Base-by-base conservation (phyloP, 2,329 filamentous ascomycete species). In the Botrytis sinoallii region DNA sequence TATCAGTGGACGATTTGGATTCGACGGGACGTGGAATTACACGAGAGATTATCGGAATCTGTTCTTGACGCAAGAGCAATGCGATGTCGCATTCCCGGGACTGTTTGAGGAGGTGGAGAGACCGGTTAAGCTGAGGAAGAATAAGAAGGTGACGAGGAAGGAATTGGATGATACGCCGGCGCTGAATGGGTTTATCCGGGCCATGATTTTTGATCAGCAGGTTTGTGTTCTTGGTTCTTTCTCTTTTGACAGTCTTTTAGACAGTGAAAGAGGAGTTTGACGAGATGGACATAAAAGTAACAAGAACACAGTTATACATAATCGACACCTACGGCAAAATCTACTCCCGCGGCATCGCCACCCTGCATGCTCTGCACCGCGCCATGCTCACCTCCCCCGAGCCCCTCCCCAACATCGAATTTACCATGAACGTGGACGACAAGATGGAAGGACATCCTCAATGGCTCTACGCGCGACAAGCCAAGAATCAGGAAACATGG, bases 341-440 rank as follows among this genome's bases (percentile, higher is more conserved):
- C 48, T 72, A 72, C 63, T 72, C 70, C 14, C 81, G 81, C 44
- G 77, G 78, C 22, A 77, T 80, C 52, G 85, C 86, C 25, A 84
- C 85, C 14, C 83, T 89, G 1, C 84, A 87, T 78, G 85, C 87
- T 74, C 83, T 89, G 76, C 82, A 88, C 78, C 84, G 85, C 73
- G 86, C 87, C 8, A 79, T 89, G 25, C 76, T 85, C 57, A 85
- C 87, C 25, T 84, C 85, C 4, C 85, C 86, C 0, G 79, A 82
- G 4, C 81, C 81, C 0, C 76, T 86, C 6, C 86, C 87, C 5
- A 82, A 88, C 78, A 86, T 86, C 59, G 80, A 86, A 77, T 85
- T 89, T 78, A 82, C 85, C 68, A 82, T 89, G 77, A 84, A 84
- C 80, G 83, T 88, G 77, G 83, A 85, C 71, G 86, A 87, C 79